Base-by-base conservation (phyloP, 2,329 filamentous ascomycete genomes). In the Aureobasidium sp. region DNA sequence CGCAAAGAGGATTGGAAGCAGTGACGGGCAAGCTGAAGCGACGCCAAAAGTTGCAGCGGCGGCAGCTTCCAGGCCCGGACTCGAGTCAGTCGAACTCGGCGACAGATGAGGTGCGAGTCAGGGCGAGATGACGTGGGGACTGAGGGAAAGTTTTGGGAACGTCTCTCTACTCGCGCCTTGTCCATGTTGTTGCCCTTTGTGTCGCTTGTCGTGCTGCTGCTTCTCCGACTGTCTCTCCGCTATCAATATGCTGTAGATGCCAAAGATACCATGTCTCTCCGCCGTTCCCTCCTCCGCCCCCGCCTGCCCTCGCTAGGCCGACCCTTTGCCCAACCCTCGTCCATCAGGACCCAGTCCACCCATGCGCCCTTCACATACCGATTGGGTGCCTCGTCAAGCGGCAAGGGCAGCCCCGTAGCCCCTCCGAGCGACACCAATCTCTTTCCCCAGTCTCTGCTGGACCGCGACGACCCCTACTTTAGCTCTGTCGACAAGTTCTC, bases 401-500 rank as follows among this genome's bases (percentile, higher is more conserved):
- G 67, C 12, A 76, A 76, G 65, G 65, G 67, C 29, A 65, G 68
- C 51, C 64, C 71, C 39, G 65, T 73, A 12, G 66, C 65, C 72
- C 71, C 67, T 69, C 71, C 84, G 82, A 64, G 80, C 78, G 64
- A 79, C 79, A 56, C 77, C 77, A 70, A 73, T 55, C 71, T 66
- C 64, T 74, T 71, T 67, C 67, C 67, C 44, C 72, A 73, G 62
- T 68, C 67, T n/a, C 66, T 72, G 22, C 59, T 64, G 15, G 66
- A 68, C 55, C 48, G 67, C 74, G 81, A 67, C 79, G 82, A 70
- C 84, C 85, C 72, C 6, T 73, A 73, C 51, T 65, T 74, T 39
- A 68, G 67, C 17, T 73, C 71, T 1, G 69, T 79, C 78, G 67
- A 81, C 79, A 65, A 85, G 89, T 27, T 89, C 88, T 55, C 87